Percentiles rank a stretch among this genome's conserved stretches.
Evolutionary conservation across 169 alveolate species (phyloP).

Genomic region (Cryptosporidium sp.): DNA sequence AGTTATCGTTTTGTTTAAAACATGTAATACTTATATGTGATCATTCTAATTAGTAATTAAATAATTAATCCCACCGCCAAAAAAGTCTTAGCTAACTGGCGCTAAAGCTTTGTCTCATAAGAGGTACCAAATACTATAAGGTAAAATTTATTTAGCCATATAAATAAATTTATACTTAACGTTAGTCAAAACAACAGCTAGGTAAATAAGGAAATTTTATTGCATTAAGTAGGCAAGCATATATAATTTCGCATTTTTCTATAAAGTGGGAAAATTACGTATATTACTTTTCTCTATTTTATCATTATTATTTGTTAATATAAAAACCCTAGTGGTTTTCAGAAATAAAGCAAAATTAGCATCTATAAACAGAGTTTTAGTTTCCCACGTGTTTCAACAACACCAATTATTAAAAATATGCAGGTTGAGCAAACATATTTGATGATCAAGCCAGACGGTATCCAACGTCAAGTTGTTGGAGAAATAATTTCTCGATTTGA

Average conservation of each 20-base stretch:
- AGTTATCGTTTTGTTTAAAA: not conserved
- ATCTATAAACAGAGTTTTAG: slow-evolving; percentile 76
- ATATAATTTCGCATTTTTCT: not conserved
- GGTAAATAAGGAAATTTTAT: not conserved
- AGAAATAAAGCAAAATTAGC: slow-evolving; percentile 31
- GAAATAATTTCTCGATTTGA: slow-evolving; percentile 94
- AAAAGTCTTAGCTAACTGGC: not conserved
- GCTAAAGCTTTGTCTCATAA: slow-evolving; percentile 3
- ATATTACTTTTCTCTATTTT: not conserved
- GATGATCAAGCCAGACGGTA: slow-evolving; percentile 99
- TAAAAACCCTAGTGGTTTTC: slow-evolving; percentile 55
- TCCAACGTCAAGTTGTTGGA: slow-evolving; percentile 97
- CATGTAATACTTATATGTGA: too few relatives aligned
- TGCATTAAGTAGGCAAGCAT: not conserved
- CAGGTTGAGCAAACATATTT: slow-evolving; percentile 92
- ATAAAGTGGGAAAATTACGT: not conserved
- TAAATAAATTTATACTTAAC: too few relatives aligned
- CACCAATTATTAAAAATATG: slow-evolving; percentile 32
- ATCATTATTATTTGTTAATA: not conserved
- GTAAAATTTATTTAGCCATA: not conserved
- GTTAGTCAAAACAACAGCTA: not conserved
- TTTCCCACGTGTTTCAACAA: slow-evolving; percentile 51
- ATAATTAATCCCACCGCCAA: not conserved
- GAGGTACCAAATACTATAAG: not conserved
- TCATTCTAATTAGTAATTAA: too few relatives aligned